Conservation (phyloP, 2,329 filamentous ascomycete genomes). For the Fusarium brachygibbosum region DNA sequence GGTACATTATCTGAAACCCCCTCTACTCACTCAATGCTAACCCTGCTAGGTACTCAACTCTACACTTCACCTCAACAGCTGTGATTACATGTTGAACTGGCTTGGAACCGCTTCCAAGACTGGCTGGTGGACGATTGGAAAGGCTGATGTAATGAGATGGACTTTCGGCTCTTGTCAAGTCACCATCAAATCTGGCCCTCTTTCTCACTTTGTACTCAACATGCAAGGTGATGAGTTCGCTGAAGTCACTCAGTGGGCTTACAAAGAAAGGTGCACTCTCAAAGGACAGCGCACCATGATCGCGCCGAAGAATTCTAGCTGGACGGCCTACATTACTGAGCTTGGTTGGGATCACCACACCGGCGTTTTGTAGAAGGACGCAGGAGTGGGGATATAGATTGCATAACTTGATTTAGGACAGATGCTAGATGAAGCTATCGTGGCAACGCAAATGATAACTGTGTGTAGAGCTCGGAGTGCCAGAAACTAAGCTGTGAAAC, state of each 20-base stretch:
- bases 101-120: not conserved
- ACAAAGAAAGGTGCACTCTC: not conserved
- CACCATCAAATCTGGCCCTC: not conserved
- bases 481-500: not conserved
- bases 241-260: not conserved
- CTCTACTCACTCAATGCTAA: not conserved
- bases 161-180: not conserved
- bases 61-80: not conserved
- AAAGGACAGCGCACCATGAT: not conserved
- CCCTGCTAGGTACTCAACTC: not conserved
- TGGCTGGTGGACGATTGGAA: not conserved
- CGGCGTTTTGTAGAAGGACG: not conserved
- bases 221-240: constrained; percentile 6
- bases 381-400: not conserved
- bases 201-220: not conserved
- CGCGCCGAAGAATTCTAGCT: constrained; percentile 9
- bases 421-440: not conserved
- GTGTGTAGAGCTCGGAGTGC: not conserved
- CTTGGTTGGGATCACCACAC: not conserved
- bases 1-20: not conserved
- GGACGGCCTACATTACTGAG: constrained; percentile 19
- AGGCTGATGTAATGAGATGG: not conserved
- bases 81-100: not conserved
- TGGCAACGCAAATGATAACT: not conserved
- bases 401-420: no score